Evolutionary conservation across 1,284 basidiomycete species (phyloP).

Genomic region (Somion occarium): DNA sequence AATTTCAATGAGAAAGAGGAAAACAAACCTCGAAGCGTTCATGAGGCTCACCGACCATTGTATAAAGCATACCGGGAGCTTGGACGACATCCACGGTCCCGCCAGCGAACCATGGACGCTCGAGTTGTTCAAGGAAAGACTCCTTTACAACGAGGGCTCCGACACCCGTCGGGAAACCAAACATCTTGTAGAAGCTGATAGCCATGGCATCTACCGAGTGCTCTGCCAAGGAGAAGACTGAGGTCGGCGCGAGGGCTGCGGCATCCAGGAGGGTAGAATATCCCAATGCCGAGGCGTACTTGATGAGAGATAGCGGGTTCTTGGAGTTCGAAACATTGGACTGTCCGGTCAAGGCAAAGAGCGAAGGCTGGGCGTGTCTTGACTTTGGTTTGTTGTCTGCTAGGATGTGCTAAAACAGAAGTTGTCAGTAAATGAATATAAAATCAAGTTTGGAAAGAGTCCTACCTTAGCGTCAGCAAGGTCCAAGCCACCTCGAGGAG

Average conservation of each 20-base stretch:
- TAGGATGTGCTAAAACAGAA: slow-evolving; percentile 24
- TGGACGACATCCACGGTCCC: slow-evolving; percentile 80
- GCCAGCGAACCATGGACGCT: slow-evolving; percentile 80
- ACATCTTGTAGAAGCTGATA: slow-evolving; percentile 86
- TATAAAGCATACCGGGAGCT: slow-evolving; percentile 66
- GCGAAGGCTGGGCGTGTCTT: slow-evolving; percentile 39
- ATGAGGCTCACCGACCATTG: slow-evolving; percentile 50
- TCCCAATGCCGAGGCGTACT: slow-evolving; percentile 61
- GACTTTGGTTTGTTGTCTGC: slow-evolving; percentile 38
- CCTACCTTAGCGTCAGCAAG: slow-evolving; percentile 52
- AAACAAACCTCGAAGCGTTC: slow-evolving; percentile 70
- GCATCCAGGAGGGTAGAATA: slow-evolving; percentile 75
- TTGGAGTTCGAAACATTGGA: slow-evolving; percentile 75
- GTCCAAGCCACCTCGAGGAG: slow-evolving; percentile 58
- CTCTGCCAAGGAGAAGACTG: slow-evolving; percentile 58
- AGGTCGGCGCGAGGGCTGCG: slow-evolving; percentile 73
- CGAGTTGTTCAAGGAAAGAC: slow-evolving; percentile 52
- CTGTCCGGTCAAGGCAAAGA: slow-evolving; percentile 74
- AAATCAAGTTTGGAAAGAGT: slow-evolving; percentile 4
- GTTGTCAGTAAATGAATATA: slow-evolving; percentile 30
- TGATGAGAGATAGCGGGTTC: slow-evolving; percentile 35
- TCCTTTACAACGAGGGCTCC: slow-evolving; percentile 76
- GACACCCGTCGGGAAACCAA: slow-evolving; percentile 82
- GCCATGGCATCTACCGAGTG: slow-evolving; percentile 76
- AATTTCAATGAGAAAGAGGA: not conserved